Evolutionary conservation across 2,329 filamentous ascomycete genomes (phyloP).

Genomic region (Colletotrichum caudatum): DNA sequence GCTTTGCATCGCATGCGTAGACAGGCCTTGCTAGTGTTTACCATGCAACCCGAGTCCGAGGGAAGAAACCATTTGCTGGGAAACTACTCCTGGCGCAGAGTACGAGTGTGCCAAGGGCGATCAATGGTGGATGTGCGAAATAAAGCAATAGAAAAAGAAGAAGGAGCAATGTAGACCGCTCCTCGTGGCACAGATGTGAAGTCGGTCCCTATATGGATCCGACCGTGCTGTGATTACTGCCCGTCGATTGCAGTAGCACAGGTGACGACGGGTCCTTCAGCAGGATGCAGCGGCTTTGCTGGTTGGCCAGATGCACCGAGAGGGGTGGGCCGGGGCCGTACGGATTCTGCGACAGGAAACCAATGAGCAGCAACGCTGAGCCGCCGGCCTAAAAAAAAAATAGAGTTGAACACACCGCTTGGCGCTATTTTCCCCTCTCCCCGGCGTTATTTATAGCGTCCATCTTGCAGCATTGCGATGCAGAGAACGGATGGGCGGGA

Average conservation of each 20-base stretch:
- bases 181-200: constrained; percentile 2
- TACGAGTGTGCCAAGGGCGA: constrained; percentile 5
- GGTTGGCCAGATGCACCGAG: constrained; percentile 21
- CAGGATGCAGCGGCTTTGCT: constrained; percentile 15
- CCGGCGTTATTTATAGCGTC: constrained; percentile 35
- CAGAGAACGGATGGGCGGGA: constrained; percentile 23
- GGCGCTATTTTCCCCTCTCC: constrained; percentile 5
- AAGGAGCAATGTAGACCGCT: constrained; percentile 6
- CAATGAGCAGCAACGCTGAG: constrained; percentile 31
- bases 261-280: constrained; percentile 27
- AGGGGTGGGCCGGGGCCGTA: constrained; percentile 13
- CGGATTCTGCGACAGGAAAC: constrained; percentile 19
- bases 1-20: constrained; percentile 19
- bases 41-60: neutral
- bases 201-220: neutral
- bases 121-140: neutral
- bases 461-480: constrained; percentile 31
- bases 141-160: neutral
- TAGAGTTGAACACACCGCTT: constrained; percentile 35
- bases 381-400: constrained; percentile 31
- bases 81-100: constrained; percentile 23
- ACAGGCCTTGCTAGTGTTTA: constrained; percentile 19
- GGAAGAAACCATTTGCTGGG: constrained; percentile 5
- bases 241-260: constrained; percentile 40
- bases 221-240: constrained; percentile 32